Percentiles rank a stretch among this genome's conserved stretches.
Conservation (phyloP, 2,329 filamentous ascomycete species). For the Hypoxylon rubiginosum region DNA sequence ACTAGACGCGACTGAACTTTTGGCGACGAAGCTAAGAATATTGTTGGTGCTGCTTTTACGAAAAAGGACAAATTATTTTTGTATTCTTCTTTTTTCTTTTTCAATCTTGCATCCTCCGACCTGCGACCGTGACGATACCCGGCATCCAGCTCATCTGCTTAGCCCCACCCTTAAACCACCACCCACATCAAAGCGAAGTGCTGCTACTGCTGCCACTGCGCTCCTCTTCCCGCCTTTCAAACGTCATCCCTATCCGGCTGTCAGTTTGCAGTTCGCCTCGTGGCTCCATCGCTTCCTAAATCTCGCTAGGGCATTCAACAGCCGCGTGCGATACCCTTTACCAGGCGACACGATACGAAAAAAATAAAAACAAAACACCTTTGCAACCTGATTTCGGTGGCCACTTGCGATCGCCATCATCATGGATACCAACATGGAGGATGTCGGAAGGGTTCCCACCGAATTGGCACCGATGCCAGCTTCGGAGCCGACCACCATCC, state of each 20-base stretch:
- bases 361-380: neutral
- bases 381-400: slow-evolving; percentile 12
- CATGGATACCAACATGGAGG: slow-evolving; percentile 99
- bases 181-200: slow-evolving; percentile 19
- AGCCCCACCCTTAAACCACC: slow-evolving; percentile 26
- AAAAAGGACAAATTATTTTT: neutral
- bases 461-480: slow-evolving; percentile 78
- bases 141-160: slow-evolving; percentile 26
- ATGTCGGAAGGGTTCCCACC: slow-evolving; percentile 88
- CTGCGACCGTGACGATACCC: slow-evolving; percentile 36
- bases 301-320: slow-evolving; percentile 7
- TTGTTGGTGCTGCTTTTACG: neutral
- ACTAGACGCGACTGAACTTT: slow-evolving; percentile 11
- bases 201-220: slow-evolving; percentile 19
- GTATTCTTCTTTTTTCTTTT: neutral
- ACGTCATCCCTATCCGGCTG: slow-evolving; percentile 33
- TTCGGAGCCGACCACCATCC: slow-evolving; percentile 86
- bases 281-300: slow-evolving; percentile 8
- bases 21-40: slow-evolving; percentile 11
- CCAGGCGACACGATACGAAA: slow-evolving; percentile 14
- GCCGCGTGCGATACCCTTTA: slow-evolving; percentile 13
- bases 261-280: neutral
- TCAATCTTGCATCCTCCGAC: neutral
- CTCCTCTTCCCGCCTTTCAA: slow-evolving; percentile 14
- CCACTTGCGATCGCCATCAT: slow-evolving; percentile 36